Base-by-base conservation (phyloP, 1,284 basidiomycete species). In the Microbotryum silenes-acaulis region DNA sequence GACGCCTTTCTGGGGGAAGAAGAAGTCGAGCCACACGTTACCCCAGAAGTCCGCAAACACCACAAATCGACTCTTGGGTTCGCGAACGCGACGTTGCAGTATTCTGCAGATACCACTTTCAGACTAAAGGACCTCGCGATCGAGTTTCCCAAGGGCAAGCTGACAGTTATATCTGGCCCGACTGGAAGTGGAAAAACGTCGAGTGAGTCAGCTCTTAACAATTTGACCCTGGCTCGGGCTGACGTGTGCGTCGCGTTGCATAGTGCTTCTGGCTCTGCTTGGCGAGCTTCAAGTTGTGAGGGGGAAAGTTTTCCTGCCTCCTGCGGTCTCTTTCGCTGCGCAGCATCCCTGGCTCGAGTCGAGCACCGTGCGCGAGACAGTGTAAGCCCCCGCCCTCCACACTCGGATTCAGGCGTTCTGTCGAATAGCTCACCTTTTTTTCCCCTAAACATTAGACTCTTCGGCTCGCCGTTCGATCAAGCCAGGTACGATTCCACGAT, bases 401-500 rank as follows among this genome's bases (percentile, higher is more conserved):
- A 31, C 31, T 31, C 85, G 0, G 78, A 37, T 21, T 44, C 10
- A 18, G 8, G 20, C n/a, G 12, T 2, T 6, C 20, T 14, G 2
- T 7, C 12, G 20, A 4, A 18, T 42, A 20, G 45, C 12, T 27
- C 74, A 2, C 70, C 78, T 0, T 75, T 79, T 25, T 81, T 83
- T 27, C 79, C 79, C 86, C 18, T 91, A 9, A 8, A 31, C 9
- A 2, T 88, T 71, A 94, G 97, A 66, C 76, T 96, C 20, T 97
- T 97, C 77, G 88, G 85, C 64, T 78, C 88, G 31, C 88, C 89
- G 0, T 89, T 81, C 70, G 81, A 91, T 64, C 82, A 86, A 70
- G 81, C 84, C 56, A 82, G 91, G 4, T 94, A 94, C 72, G 78
- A 82, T 54, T 81, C 82, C 61, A 89, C 89, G 2, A 76, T 96